phyloP scores from a whole-genome alignment of 345 rosid species.

The Camelina laxa region DNA sequence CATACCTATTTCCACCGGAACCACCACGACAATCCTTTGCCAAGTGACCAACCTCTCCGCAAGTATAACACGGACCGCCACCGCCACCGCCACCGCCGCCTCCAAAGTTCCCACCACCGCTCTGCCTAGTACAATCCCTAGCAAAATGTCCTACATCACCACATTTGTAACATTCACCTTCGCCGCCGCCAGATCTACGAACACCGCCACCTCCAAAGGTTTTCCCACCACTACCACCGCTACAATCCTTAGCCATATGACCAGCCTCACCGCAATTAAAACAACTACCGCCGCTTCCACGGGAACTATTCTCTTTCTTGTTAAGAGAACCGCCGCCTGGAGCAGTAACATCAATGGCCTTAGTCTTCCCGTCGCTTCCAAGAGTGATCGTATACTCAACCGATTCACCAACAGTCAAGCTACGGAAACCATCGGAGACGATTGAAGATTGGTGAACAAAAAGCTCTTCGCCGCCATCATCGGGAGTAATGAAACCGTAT shows the following conservation, averaged over 20 bases:
- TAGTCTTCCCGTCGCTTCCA: slow-evolving; percentile 50
- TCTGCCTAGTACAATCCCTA: slow-evolving; percentile 53
- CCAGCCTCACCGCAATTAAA: slow-evolving; percentile 48
- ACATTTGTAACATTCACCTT: slow-evolving; percentile 52
- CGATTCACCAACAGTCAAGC: slow-evolving; percentile 56
- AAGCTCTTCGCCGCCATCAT: slow-evolving; percentile 69
- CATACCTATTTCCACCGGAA: slow-evolving; percentile 39
- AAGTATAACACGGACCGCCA: slow-evolving; percentile 45
- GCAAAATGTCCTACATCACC: slow-evolving; percentile 58
- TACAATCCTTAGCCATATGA: slow-evolving; percentile 54
- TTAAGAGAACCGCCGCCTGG: slow-evolving; percentile 51
- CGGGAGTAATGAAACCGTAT: slow-evolving; percentile 77
- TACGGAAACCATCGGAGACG: slow-evolving; percentile 67
- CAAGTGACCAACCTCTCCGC: slow-evolving; percentile 48
- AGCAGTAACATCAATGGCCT: slow-evolving; percentile 59
- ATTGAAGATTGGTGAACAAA: slow-evolving; percentile 78
- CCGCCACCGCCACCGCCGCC: slow-evolving; percentile 39
- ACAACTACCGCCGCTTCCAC: slow-evolving; percentile 46
- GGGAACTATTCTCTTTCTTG: slow-evolving; percentile 43
- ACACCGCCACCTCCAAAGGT: slow-evolving; percentile 37
- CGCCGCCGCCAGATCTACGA: slow-evolving; percentile 49
- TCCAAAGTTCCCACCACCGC: slow-evolving; percentile 39
- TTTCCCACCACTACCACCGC: slow-evolving; percentile 13
- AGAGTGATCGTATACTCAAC: slow-evolving; percentile 53
- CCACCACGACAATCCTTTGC: slow-evolving; percentile 50